These are phyloP conservation scores for Globisporangium cederbergense DNA, from an alignment of 352 stramenopile genomes.

Conservation along the genomic window DNA sequence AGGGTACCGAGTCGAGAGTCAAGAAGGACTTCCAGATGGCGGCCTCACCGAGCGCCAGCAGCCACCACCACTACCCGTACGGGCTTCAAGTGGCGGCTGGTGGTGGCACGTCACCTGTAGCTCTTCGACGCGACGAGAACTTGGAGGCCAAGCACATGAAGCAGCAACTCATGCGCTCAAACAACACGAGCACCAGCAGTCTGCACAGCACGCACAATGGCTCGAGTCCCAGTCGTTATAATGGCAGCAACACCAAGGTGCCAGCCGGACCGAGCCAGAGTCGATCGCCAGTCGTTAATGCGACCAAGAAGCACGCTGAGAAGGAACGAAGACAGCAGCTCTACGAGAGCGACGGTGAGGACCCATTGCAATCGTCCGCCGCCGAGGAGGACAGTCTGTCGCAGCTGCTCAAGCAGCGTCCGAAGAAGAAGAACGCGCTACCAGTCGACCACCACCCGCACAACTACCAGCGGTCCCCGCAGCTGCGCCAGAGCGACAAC, in stretches of 20 bases:
- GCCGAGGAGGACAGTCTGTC: slow-evolving; percentile 30
- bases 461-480: not conserved
- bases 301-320: not conserved
- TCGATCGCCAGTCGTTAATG: not conserved
- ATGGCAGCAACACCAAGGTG: not conserved
- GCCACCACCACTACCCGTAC: slow-evolving; percentile 2
- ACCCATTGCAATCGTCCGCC: slow-evolving; percentile 6
- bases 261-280: not conserved
- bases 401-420: slow-evolving; percentile 21
- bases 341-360: slow-evolving; percentile 10
- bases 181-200: slow-evolving; percentile 18
- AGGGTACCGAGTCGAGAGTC: slow-evolving; percentile 37
- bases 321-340: slow-evolving; percentile 6
- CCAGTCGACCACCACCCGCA: not conserved
- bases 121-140: slow-evolving; percentile 11
- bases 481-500: slow-evolving; percentile 11
- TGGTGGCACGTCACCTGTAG: not conserved
- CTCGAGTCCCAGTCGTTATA: not conserved
- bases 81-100: slow-evolving; percentile 2
- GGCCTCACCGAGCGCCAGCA: not conserved
- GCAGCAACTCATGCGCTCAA: slow-evolving; percentile 10
- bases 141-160: slow-evolving; percentile 10
- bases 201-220: slow-evolving; percentile 9
- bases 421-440: not conserved
- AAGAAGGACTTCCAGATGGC: slow-evolving; percentile 25